Evolutionary conservation across 2,329 filamentous ascomycete genomes (phyloP).

Genomic region (Geoglossum cookeanum): DNA sequence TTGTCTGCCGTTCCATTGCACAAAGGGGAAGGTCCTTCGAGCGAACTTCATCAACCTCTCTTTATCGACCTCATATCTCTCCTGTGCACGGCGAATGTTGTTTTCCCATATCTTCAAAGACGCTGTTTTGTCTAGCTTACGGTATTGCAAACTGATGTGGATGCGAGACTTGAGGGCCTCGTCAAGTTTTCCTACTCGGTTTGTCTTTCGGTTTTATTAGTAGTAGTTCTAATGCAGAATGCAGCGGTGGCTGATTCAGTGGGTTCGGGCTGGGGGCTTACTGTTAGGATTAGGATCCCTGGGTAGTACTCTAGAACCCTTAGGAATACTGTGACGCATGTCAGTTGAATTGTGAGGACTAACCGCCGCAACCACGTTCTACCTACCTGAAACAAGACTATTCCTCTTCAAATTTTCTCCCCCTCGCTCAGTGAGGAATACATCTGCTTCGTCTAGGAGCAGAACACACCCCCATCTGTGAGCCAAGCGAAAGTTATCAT

Average conservation of each 20-base stretch:
- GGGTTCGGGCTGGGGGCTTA: not conserved
- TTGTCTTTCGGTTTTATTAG: not conserved
- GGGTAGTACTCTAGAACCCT: conserved; percentile 13
- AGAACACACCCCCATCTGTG: not conserved
- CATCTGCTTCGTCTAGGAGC: not conserved
- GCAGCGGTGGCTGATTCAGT: not conserved
- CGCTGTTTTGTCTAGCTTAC: conserved; percentile 2
- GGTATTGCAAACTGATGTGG: not conserved
- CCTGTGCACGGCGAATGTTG: conserved; percentile 6
- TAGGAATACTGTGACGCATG: conserved; percentile 23
- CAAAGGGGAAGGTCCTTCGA: not conserved
- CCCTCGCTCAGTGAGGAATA: too few species aligned
- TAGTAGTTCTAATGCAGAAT: not conserved
- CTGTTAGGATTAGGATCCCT: not conserved
- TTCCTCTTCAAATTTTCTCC: too few species aligned
- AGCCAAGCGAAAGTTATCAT: not conserved
- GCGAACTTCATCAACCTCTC: not conserved
- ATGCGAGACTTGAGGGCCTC: not conserved
- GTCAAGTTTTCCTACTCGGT: not conserved
- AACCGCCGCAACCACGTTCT: not conserved
- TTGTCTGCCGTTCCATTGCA: not conserved
- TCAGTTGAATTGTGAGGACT: not conserved
- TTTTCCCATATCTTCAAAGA: conserved; percentile 7
- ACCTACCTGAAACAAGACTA: not conserved
- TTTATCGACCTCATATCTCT: conserved; percentile 7